These are phyloP conservation scores for Sideroxylon spinosum DNA, from an alignment of 179 eudicot genomes.

Conservation along the genomic window DNA sequence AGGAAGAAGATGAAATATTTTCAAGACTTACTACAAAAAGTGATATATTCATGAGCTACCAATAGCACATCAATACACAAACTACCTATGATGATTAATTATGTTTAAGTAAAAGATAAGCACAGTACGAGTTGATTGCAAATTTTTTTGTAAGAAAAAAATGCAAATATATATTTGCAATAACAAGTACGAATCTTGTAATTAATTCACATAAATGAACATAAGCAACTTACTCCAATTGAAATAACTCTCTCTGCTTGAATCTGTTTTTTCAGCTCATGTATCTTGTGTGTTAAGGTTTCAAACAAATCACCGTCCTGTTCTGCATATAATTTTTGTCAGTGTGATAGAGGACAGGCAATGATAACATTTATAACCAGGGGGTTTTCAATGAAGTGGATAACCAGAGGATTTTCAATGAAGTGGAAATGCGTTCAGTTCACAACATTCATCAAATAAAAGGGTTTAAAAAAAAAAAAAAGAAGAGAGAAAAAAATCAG, in stretches of 20 bases:
- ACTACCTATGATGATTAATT: not conserved
- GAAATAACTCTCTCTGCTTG: slow-evolving; percentile 50
- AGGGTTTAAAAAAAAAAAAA: too few relatives aligned
- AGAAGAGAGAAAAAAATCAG: too few relatives aligned
- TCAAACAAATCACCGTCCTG: slow-evolving; percentile 36
- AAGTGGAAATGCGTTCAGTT: not conserved
- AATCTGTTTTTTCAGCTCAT: slow-evolving; percentile 59
- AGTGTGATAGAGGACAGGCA: not conserved
- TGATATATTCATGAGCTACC: not conserved
- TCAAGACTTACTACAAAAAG: slow-evolving; percentile 2
- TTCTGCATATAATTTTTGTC: slow-evolving; percentile 26
- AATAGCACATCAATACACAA: not conserved
- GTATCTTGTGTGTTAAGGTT: slow-evolving; percentile 40
- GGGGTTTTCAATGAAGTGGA: not conserved
- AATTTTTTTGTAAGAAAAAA: not conserved
- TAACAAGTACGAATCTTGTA: not conserved
- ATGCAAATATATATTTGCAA: not conserved
- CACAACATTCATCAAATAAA: not conserved
- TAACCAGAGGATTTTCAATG: not conserved
- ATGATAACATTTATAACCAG: not conserved
- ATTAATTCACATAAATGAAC: slow-evolving; percentile 2
- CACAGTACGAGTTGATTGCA: not conserved
- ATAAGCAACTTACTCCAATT: slow-evolving; percentile 46
- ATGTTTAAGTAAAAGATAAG: not conserved
- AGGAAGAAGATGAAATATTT: not conserved